A percentile compares a stretch with the other conserved stretches of the same genome.
Conservation (phyloP, 1,284 basidiomycete species). For the Trametes sp. region DNA sequence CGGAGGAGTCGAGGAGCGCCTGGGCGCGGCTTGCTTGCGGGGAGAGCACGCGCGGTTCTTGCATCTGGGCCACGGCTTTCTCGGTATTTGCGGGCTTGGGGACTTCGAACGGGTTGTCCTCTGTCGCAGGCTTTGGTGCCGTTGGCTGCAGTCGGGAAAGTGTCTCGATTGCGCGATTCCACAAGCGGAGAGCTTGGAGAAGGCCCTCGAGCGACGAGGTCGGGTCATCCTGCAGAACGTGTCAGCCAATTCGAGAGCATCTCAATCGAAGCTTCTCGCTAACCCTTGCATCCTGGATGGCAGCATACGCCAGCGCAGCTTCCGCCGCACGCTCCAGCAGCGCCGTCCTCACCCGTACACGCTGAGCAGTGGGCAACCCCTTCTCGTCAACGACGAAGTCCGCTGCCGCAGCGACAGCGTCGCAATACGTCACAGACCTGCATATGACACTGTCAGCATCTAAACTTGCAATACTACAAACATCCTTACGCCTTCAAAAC, state of each 20-base stretch:
- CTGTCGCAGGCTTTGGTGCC: constrained; percentile 44
- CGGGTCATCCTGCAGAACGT: constrained; percentile 65
- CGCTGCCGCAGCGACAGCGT: constrained; percentile 60
- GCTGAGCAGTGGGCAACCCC: constrained; percentile 57
- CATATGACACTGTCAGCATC: not conserved
- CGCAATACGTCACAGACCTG: constrained; percentile 64
- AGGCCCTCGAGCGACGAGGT: constrained; percentile 65
- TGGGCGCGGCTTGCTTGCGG: constrained; percentile 36
- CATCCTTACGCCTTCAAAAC: constrained; percentile 66
- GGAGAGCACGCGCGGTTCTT: constrained; percentile 26
- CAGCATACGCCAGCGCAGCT: constrained; percentile 72
- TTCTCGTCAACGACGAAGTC: constrained; percentile 55
- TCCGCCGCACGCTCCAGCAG: constrained; percentile 74
- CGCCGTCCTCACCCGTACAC: constrained; percentile 64
- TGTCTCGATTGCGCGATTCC: constrained; percentile 80
- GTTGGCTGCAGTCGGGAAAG: constrained; percentile 66
- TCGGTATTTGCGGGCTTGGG: constrained; percentile 14
- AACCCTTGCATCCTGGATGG: constrained; percentile 76
- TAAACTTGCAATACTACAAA: not conserved
- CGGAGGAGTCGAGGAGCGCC: constrained; percentile 57
- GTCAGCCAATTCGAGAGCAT: not conserved
- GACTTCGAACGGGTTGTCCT: constrained; percentile 67
- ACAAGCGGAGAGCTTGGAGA: constrained; percentile 79
- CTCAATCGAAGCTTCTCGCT: constrained; percentile 25
- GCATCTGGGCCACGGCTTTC: constrained; percentile 3